Conservation (phyloP, 2,329 filamentous ascomycete species). For the Raffaelea deltoideospora region DNA sequence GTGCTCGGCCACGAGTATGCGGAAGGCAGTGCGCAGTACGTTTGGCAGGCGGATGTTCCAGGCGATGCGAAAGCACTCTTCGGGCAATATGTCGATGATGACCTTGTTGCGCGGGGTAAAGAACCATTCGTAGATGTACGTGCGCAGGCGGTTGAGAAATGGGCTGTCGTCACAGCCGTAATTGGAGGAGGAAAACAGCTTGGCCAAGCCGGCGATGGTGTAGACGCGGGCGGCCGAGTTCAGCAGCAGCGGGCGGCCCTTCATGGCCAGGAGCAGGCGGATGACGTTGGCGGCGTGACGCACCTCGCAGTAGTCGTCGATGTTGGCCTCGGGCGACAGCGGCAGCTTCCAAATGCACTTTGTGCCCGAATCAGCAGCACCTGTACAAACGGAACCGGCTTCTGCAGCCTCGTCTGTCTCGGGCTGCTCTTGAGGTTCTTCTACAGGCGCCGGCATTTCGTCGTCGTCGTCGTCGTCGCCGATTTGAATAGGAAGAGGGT, state of each 20-base stretch:
- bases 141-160: constrained; percentile 14
- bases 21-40: constrained; percentile 34
- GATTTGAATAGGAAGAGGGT: no score
- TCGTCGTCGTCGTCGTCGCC: no score
- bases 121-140: constrained; percentile 43
- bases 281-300: constrained; percentile 51
- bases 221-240: constrained; percentile 53
- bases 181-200: constrained; percentile 30
- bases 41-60: constrained; percentile 26
- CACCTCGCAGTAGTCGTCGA: constrained; percentile 46
- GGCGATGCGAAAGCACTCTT: constrained; percentile 43
- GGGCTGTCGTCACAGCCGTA: no score
- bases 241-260: constrained; percentile 28
- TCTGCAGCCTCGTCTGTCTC: no score
- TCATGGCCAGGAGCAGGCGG: constrained; percentile 42
- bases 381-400: no score
- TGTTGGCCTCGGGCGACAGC: constrained; percentile 17
- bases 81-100: constrained; percentile 49
- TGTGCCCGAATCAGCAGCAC: neutral
- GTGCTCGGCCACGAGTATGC: constrained; percentile 47
- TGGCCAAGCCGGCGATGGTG: constrained; percentile 48
- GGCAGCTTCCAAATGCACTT: constrained; percentile 5
- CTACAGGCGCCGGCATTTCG: no score
- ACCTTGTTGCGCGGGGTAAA: constrained; percentile 34
- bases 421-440: no score